Conservation (phyloP, 1,139 yeast genomes). For the Suhomyces yuchorum region DNA sequence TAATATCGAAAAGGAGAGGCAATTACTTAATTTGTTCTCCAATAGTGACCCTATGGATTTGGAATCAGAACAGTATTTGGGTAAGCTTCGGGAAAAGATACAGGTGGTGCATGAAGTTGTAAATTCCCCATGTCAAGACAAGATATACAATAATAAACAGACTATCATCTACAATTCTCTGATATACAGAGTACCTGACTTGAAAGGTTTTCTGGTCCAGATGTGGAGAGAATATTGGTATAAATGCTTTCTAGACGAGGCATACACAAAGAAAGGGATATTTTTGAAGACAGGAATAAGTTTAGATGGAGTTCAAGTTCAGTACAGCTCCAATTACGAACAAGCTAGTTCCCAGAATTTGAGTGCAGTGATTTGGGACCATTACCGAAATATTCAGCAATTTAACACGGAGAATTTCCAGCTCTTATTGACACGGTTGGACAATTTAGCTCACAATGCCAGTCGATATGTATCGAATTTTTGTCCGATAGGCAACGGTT, state of each 20-base stretch:
- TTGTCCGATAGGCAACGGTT: not conserved
- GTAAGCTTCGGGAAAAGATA: no score
- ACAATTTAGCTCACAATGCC: not conserved
- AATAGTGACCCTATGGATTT: not conserved
- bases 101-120: no score
- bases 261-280: not conserved
- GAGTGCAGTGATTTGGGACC: not conserved
- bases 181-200: slow-evolving; percentile 7
- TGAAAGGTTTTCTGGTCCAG: slow-evolving; percentile 1
- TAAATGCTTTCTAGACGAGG: not conserved
- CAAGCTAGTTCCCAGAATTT: not conserved
- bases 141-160: slow-evolving; percentile 1
- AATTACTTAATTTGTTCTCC: not conserved
- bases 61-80: not conserved
- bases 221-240: slow-evolving; percentile 19
- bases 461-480: not conserved
- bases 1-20: not conserved
- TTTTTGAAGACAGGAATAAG: slow-evolving; percentile 3
- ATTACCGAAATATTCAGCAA: not conserved
- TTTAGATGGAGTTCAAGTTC: not conserved
- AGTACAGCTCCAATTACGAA: not conserved
- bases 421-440: not conserved
- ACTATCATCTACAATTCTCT: slow-evolving; percentile 6
- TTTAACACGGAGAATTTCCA: not conserved
- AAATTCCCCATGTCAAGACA: no score